These are phyloP conservation scores for Eucalyptus marginata DNA, from an alignment of 345 rosid species.

Conservation along the genomic window DNA sequence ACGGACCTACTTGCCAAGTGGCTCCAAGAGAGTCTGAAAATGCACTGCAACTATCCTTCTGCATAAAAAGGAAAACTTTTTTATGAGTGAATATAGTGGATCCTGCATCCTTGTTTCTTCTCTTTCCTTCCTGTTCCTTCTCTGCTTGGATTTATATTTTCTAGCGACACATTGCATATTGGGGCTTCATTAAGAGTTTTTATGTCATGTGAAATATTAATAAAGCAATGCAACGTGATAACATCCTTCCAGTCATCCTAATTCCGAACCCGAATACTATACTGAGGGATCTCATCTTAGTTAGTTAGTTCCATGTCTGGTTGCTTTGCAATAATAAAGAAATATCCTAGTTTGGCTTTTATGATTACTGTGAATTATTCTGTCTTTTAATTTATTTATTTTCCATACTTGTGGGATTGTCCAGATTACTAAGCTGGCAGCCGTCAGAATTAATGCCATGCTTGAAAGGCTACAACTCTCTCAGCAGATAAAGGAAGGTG, in stretches of 20 bases:
- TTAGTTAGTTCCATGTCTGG: background rate
- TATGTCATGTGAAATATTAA: background rate
- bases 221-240: background rate
- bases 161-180: background rate
- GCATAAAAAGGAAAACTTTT: background rate
- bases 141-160: background rate
- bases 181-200: background rate
- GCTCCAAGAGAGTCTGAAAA: background rate
- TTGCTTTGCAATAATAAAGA: background rate
- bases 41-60: background rate
- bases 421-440: constrained; percentile 79
- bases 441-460: constrained; percentile 77
- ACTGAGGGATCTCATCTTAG: background rate
- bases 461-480: constrained; percentile 74
- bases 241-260: background rate
- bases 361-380: background rate
- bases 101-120: background rate
- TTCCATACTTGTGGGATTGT: background rate
- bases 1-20: background rate
- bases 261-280: background rate
- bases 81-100: background rate
- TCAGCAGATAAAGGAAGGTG: constrained; percentile 62
- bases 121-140: background rate
- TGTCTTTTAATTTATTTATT: background rate
- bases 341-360: background rate